A percentile compares a stretch with the other conserved stretches of the same genome.
Evolutionary conservation across 2,329 filamentous ascomycete genomes (phyloP).

Genomic region (Scedosporium dehoogii): DNA sequence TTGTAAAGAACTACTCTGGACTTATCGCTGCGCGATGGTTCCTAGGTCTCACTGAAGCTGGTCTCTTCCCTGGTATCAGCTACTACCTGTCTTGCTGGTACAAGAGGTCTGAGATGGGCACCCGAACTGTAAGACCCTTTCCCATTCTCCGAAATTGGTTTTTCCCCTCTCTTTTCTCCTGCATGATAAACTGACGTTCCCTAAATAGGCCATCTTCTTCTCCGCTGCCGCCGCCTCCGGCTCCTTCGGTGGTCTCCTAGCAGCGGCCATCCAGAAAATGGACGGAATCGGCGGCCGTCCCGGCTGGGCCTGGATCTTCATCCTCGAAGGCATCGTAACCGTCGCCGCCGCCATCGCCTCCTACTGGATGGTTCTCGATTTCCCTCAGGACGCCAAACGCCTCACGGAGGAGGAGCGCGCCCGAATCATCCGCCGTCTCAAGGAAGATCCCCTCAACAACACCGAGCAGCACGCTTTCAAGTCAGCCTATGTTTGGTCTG

Average conservation of each 20-base stretch:
- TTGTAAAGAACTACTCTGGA: conserved; percentile 32
- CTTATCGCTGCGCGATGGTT: conserved; percentile 41
- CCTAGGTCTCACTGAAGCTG: conserved; percentile 57
- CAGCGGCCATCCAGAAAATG: conserved; percentile 60
- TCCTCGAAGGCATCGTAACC: conserved; percentile 58
- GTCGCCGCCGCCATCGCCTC: conserved; percentile 53
- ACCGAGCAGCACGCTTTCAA: conserved; percentile 58
- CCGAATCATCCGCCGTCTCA: conserved; percentile 58
- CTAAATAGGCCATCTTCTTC: conserved; percentile 57
- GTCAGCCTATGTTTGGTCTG: conserved; percentile 58
- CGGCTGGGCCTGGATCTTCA: conserved; percentile 55
- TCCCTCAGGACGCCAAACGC: conserved; percentile 64
- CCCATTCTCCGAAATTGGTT: not conserved
- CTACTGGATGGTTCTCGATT: conserved; percentile 70
- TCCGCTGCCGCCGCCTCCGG: conserved; percentile 68
- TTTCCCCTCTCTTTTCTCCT: not conserved
- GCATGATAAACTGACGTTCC: not conserved
- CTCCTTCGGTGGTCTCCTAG: conserved; percentile 61
- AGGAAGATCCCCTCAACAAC: conserved; percentile 58
- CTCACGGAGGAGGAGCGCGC: conserved; percentile 55
- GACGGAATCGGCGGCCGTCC: conserved; percentile 40
- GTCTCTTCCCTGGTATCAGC: conserved; percentile 55
- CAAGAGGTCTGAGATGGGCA: conserved; percentile 62
- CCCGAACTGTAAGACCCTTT: conserved; percentile 34
- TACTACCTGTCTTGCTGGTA: conserved; percentile 73